Conservation (phyloP, 1,284 basidiomycete genomes). For the Xanthoconium separans region DNA sequence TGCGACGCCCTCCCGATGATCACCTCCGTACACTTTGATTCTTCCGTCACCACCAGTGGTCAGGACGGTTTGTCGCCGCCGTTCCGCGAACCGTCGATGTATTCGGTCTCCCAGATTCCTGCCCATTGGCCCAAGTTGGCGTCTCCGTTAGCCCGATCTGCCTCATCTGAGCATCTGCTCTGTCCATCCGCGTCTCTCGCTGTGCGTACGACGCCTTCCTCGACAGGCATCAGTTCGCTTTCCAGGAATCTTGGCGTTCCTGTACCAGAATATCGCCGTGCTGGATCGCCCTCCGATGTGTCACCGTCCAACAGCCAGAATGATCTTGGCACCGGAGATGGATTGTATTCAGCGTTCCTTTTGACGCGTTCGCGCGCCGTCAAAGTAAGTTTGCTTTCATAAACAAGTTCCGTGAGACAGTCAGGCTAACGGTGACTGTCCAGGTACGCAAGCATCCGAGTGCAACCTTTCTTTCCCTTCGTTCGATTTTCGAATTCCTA, state of each 20-base stretch:
- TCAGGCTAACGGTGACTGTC: slow-evolving; percentile 4
- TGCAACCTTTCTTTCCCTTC: slow-evolving; percentile 36
- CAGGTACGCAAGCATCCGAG: slow-evolving; percentile 23
- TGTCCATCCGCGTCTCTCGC: slow-evolving; percentile 4
- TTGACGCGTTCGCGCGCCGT: slow-evolving; percentile 50
- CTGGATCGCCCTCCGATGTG: slow-evolving; percentile 26
- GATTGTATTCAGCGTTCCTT: slow-evolving; percentile 42
- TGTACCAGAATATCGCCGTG: background rate
- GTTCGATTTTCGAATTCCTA: slow-evolving; percentile 27
- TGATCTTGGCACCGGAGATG: slow-evolving; percentile 8
- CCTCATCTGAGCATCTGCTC: slow-evolving; percentile 9
- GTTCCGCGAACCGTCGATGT: slow-evolving; percentile 24
- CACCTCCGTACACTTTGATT: slow-evolving; percentile 17
- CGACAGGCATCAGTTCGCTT: background rate
- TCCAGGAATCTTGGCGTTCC: slow-evolving; percentile 9
- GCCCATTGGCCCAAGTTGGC: slow-evolving; percentile 8
- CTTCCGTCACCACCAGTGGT: slow-evolving; percentile 11
- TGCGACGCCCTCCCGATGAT: slow-evolving; percentile 19
- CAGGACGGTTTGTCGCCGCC: slow-evolving; percentile 17
- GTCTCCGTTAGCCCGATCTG: background rate
- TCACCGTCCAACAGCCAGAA: slow-evolving; percentile 38
- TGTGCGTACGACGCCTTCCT: slow-evolving; percentile 1
- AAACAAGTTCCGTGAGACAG: background rate
- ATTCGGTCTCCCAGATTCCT: background rate
- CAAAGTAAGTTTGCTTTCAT: slow-evolving; percentile 37